Percentiles rank a stretch among this genome's conserved stretches.
phyloP scores from a whole-genome alignment of 139 green algal species.

The Chlamydomonas schloesseri region DNA sequence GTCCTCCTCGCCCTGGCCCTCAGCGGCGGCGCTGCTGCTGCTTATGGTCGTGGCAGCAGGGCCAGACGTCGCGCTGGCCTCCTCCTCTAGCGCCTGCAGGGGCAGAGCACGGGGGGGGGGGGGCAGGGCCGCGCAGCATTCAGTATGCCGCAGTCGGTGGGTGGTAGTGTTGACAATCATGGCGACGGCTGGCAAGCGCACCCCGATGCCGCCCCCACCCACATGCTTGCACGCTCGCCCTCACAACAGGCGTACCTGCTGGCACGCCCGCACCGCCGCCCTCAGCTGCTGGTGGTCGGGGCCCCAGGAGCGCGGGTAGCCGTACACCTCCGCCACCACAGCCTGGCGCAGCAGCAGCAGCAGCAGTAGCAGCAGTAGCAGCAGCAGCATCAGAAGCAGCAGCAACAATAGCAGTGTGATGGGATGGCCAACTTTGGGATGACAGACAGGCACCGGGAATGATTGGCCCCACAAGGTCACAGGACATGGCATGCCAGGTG shows the following conservation, averaged over 20 bases:
- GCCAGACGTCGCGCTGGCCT: neutral
- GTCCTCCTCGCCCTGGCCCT: neutral
- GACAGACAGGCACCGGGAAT: neutral
- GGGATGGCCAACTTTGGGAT: too few species aligned
- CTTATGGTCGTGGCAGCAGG: neutral
- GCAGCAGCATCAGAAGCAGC: too few species aligned
- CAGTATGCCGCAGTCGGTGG: too few species aligned
- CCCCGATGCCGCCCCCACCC: too few species aligned
- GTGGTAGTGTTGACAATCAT: too few species aligned
- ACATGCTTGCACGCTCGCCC: neutral
- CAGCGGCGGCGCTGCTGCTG: neutral
- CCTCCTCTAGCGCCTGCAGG: neutral
- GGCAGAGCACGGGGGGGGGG: neutral
- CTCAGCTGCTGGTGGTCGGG: conserved; percentile 36
- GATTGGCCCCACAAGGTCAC: neutral
- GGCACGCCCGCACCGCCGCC: conserved; percentile 6
- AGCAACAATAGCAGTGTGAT: too few species aligned
- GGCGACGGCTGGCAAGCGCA: too few species aligned
- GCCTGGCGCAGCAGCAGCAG: neutral
- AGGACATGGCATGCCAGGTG: too few species aligned
- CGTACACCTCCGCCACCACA: conserved; percentile 37
- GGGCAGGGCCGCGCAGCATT: too few species aligned
- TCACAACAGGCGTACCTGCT: neutral
- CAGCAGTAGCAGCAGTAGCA: too few species aligned
- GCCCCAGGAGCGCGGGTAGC: neutral